phyloP scores from a whole-genome alignment of 2,329 filamentous ascomycete species.

The Colletotrichum musae region DNA sequence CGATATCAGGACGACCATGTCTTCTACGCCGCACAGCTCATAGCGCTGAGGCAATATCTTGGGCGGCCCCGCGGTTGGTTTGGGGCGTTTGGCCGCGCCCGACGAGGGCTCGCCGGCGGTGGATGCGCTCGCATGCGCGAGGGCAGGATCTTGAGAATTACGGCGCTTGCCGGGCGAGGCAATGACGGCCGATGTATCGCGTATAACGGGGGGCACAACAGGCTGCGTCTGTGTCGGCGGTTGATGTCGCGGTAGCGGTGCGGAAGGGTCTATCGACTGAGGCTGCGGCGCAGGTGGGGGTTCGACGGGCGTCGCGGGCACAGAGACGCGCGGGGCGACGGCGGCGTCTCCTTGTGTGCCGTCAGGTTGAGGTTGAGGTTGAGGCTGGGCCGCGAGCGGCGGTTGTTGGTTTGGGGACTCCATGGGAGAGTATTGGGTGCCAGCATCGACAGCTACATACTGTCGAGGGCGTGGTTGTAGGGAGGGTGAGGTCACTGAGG shows the following conservation, averaged over 20 bases:
- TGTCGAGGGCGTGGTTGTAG: constrained; percentile 50
- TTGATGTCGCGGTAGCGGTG: constrained; percentile 37
- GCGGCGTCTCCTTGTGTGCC: constrained; percentile 39
- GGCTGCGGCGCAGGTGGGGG: constrained; percentile 38
- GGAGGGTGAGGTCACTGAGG: constrained; percentile 48
- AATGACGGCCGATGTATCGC: constrained; percentile 37
- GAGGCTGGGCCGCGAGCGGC: not conserved
- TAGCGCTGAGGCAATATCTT: constrained; percentile 81
- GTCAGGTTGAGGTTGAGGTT: not conserved
- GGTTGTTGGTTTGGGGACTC: constrained; percentile 48
- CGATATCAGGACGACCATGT: constrained; percentile 90
- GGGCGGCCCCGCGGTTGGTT: constrained; percentile 63
- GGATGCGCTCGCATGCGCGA: constrained; percentile 38
- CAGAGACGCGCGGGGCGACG: constrained; percentile 47
- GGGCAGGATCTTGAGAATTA: constrained; percentile 57
- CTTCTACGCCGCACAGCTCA: constrained; percentile 84
- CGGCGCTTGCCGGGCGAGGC: constrained; percentile 60
- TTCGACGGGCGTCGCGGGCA: constrained; percentile 45
- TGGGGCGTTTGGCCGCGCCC: constrained; percentile 66
- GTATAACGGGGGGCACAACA: constrained; percentile 26
- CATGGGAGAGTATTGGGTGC: constrained; percentile 65
- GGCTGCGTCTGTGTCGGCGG: constrained; percentile 32
- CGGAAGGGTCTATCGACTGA: constrained; percentile 40
- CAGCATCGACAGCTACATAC: constrained; percentile 64
- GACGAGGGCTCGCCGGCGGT: constrained; percentile 44